Conservation (phyloP, 2,329 filamentous ascomycete species). For the Aureobasidium leucospermi region DNA sequence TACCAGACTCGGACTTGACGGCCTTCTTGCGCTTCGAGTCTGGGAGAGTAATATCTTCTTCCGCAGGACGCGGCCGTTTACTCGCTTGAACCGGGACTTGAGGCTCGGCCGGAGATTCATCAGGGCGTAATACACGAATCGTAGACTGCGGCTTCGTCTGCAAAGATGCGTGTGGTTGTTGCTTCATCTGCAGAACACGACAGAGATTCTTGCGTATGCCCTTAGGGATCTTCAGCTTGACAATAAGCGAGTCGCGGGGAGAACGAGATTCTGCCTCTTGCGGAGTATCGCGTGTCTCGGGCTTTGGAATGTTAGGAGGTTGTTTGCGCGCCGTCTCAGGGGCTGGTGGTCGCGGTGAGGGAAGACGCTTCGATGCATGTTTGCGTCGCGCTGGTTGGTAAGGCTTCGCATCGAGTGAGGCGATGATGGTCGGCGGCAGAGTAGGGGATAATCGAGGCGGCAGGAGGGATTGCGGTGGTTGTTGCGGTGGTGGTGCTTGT, state of each 20-base stretch:
- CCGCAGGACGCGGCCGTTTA: conserved; percentile 13
- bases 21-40: conserved; percentile 23
- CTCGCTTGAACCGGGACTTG: conserved; percentile 1
- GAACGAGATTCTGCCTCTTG: background rate
- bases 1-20: background rate
- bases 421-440: conserved; percentile 48
- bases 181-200: conserved; percentile 13
- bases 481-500: conserved; percentile 2
- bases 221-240: conserved; percentile 15
- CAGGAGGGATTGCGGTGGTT: conserved; percentile 1
- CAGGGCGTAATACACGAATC: conserved; percentile 8
- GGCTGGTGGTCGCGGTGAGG: background rate
- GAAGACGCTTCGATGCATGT: conserved; percentile 1
- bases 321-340: conserved; percentile 7
- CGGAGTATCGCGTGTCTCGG: conserved; percentile 6
- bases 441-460: conserved; percentile 49
- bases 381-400: background rate
- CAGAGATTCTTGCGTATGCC: conserved; percentile 7
- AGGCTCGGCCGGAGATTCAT: background rate
- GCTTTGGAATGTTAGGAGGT: background rate
- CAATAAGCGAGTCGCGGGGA: conserved; percentile 3
- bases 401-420: conserved; percentile 32
- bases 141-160: conserved; percentile 9
- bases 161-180: background rate
- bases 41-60: conserved; percentile 16